Base-by-base conservation (phyloP, 2,329 filamentous ascomycete species). In the Hymenoscyphus scutula region DNA sequence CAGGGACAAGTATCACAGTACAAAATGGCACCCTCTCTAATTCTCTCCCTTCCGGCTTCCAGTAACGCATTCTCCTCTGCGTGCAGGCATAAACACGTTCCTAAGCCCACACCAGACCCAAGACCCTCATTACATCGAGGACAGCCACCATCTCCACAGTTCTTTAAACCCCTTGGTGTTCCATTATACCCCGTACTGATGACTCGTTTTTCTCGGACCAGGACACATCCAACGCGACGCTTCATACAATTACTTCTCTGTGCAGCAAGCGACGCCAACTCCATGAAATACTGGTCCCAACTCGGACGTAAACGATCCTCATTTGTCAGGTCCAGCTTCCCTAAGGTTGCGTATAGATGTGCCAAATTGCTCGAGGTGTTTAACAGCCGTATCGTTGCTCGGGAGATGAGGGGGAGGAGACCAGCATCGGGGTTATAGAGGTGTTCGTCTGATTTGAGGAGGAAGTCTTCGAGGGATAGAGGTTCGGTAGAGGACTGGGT, bases 271-370 rank as follows among this genome's bases (percentile, higher is more conserved):
- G 90, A 92, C 5, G 95, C 93, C n/a, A 99, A 82, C 48, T 91
- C 87, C 95, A 99, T 99, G 74, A 99, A 99, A 79, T 99, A 99
- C 71, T 90, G 88, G 77, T 99, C 95, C 95, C 95, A 99, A 56
- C 86, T 88, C 0, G 95, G 95, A 1, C 95, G 87, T 38, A 99
- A 82, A 1, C 95, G 89, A 70, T 90, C 84, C 37, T 89, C 84
- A 72, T 95, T 88, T 1, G 89, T 83, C 29, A 99, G 84, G 74
- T 96, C 85, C 7, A 97, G 83, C 55, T 85, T 83, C 56, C 84
- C 82, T 1, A 99, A 84, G 8, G 90, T 88, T 3, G 83, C 80
- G 74, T 92, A 87, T 5, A 98, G 82, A 68, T 89, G 84, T 10
- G 85, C 79, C 1, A 96, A 77, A 29, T 88, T 89, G 17, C 85